These are phyloP conservation scores for Plasmodium knowlesi DNA, from an alignment of 169 alveolate genomes.

Conservation along the genomic window DNA sequence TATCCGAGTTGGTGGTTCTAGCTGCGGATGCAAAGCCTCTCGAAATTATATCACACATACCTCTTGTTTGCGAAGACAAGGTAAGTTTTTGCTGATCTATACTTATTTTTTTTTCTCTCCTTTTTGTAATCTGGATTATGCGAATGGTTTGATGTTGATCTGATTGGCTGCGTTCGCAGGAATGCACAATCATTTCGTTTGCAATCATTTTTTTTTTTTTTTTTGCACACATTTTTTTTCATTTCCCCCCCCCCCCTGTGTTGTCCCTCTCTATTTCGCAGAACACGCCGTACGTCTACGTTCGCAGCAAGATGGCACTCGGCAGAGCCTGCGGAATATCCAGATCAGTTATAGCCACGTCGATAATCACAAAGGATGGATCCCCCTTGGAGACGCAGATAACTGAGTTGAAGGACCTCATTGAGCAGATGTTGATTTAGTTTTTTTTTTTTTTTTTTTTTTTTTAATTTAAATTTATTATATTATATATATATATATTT, in stretches of 20 bases:
- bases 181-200: not conserved
- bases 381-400: conserved; percentile 95
- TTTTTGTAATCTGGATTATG: not conserved
- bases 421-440: conserved; percentile 96
- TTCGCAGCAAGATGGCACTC: conserved; percentile 95
- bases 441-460: not conserved
- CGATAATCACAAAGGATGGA: conserved; percentile 95
- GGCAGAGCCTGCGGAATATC: conserved; percentile 99
- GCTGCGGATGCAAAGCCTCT: conserved; percentile 99
- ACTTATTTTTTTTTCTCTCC: too few relatives aligned
- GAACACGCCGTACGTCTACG: conserved; percentile 99
- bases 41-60: conserved; percentile 98
- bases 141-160: not conserved
- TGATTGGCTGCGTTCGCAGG: not conserved
- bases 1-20: conserved; percentile 96
- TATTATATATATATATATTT: too few relatives aligned
- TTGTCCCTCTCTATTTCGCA: conserved; percentile 13
- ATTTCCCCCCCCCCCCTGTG: not conserved
- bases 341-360: conserved; percentile 98
- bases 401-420: conserved; percentile 95
- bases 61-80: conserved; percentile 98
- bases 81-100: conserved; percentile 57
- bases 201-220: not conserved
- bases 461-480: not conserved
- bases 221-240: not conserved